These are phyloP conservation scores for Hymenoscyphus scutula DNA, from an alignment of 2,329 filamentous ascomycete genomes.

Conservation along the genomic window DNA sequence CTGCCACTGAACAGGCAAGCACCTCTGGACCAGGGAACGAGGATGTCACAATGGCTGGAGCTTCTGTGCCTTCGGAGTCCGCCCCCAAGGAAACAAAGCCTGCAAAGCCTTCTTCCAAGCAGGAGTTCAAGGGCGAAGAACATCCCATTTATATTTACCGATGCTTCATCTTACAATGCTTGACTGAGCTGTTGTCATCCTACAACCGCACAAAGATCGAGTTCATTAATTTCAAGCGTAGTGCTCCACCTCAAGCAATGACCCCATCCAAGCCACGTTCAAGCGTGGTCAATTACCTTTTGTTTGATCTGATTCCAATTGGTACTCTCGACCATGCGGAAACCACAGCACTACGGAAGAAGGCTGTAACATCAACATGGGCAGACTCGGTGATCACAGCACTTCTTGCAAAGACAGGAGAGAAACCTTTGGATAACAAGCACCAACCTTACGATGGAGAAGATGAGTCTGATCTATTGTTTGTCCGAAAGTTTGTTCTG, in stretches of 20 bases:
- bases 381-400: constrained; percentile 85
- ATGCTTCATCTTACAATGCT: constrained; percentile 88
- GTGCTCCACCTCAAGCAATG: constrained; percentile 71
- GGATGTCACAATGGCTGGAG: constrained; percentile 30
- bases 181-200: constrained; percentile 84
- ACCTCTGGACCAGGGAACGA: constrained; percentile 18
- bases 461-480: constrained; percentile 79
- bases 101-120: constrained; percentile 64
- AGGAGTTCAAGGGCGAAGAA: constrained; percentile 82
- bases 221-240: constrained; percentile 98
- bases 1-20: constrained; percentile 20
- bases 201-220: constrained; percentile 96
- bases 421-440: constrained; percentile 60
- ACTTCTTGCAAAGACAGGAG: constrained; percentile 82
- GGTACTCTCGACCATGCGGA: constrained; percentile 69
- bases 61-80: constrained; percentile 37
- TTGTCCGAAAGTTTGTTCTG: constrained; percentile 90
- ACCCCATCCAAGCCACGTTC: constrained; percentile 94
- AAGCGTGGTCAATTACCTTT: constrained; percentile 87
- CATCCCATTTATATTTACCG: constrained; percentile 96
- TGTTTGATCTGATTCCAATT: constrained; percentile 70
- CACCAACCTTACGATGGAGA: constrained; percentile 64
- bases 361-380: constrained; percentile 76
- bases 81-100: constrained; percentile 24
- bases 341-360: constrained; percentile 78